Evolutionary conservation across 345 rosid genomes (phyloP).

Genomic region (Melastoma malabathricum): DNA sequence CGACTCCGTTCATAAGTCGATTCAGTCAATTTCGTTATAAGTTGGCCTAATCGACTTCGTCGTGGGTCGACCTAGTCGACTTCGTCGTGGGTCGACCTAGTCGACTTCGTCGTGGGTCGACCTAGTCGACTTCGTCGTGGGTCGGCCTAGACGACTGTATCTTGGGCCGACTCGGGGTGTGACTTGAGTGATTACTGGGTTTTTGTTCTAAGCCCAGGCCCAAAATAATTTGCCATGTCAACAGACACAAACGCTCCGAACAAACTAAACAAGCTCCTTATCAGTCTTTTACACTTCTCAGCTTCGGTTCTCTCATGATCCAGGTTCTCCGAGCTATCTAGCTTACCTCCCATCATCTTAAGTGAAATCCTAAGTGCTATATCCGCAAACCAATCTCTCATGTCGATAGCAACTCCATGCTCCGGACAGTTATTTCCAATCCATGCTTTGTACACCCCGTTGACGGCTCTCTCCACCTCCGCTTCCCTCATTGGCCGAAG

Average conservation of each 20-base stretch:
- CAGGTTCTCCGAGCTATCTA: constrained; percentile 8
- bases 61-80: too few species aligned
- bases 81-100: too few species aligned
- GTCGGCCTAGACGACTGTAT: too few species aligned
- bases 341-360: constrained; percentile 25
- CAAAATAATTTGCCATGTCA: too few species aligned
- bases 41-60: too few species aligned
- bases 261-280: constrained; percentile 12
- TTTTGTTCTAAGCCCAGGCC: too few species aligned
- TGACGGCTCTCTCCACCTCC: constrained; percentile 14
- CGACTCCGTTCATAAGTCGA: too few species aligned
- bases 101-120: too few species aligned
- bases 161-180: too few species aligned
- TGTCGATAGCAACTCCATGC: constrained; percentile 11
- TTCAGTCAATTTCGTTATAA: too few species aligned
- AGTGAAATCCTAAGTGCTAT: constrained; percentile 13
- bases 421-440: constrained; percentile 2
- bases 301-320: constrained; percentile 9
- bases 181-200: too few species aligned
- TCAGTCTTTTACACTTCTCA: constrained; percentile 4
- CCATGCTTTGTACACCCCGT: constrained; percentile 8
- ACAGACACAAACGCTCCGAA: constrained; percentile 16
- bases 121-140: too few species aligned
- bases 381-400: constrained; percentile 28
- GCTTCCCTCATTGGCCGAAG: constrained; percentile 14